phyloP scores from a whole-genome alignment of 1,284 basidiomycete species.

The Cryptococcus jaspeensis region DNA sequence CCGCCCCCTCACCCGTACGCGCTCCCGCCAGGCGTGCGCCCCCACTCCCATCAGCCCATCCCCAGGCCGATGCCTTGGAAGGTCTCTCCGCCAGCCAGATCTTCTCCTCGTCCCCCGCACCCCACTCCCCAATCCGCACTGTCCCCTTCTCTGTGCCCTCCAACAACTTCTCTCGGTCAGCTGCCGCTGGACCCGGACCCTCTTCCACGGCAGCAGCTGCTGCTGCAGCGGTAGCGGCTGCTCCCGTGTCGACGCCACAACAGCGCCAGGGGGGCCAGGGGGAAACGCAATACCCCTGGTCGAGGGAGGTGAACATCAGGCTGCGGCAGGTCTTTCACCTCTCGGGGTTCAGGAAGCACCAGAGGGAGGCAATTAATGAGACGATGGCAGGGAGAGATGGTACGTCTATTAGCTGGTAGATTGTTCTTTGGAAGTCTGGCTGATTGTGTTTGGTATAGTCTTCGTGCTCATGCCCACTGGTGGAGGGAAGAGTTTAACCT shows the following conservation, averaged over 20 bases:
- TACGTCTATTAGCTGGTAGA: constrained; percentile 10
- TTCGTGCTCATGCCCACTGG: constrained; percentile 97
- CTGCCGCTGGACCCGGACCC: neutral
- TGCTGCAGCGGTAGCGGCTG: constrained; percentile 1
- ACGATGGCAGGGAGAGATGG: constrained; percentile 73
- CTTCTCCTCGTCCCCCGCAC: constrained; percentile 24
- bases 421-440: neutral
- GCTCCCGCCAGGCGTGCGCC: too few species aligned
- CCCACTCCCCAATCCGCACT: too few species aligned
- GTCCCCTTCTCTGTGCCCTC: constrained; percentile 20
- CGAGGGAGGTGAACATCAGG: constrained; percentile 61
- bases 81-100: constrained; percentile 26
- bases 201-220: constrained; percentile 1
- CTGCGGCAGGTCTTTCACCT: constrained; percentile 70
- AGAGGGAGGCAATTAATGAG: constrained; percentile 78
- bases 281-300: constrained; percentile 53
- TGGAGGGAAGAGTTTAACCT: constrained; percentile 88
- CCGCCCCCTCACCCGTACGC: too few species aligned
- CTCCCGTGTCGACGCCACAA: neutral
- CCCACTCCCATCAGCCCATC: too few species aligned
- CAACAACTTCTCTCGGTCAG: too few species aligned
- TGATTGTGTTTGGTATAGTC: constrained; percentile 52
- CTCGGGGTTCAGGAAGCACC: constrained; percentile 72
- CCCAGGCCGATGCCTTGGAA: constrained; percentile 1
- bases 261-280: constrained; percentile 12